phyloP scores from a whole-genome alignment of 345 rosid species.

The Crucihimalaya himalaica region DNA sequence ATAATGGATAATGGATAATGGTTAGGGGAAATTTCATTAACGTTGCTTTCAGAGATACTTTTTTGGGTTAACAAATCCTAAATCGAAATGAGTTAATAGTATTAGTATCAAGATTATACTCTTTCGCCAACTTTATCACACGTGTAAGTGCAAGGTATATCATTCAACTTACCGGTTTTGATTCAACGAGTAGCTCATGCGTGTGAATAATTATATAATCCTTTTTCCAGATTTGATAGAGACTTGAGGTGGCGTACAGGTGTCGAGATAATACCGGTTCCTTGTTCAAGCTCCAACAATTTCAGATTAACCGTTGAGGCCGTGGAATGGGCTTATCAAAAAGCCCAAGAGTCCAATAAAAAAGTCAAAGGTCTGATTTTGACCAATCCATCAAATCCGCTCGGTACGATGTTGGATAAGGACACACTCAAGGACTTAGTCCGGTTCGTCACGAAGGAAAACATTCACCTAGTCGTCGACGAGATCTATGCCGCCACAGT shows the following conservation, averaged over 20 bases:
- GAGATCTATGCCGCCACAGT: slow-evolving; percentile 82
- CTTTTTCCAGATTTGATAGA: slow-evolving; percentile 62
- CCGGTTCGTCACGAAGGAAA: slow-evolving; percentile 51
- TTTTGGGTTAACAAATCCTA: slow-evolving; percentile 32
- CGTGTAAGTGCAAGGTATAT: slow-evolving; percentile 21
- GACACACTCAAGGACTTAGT: slow-evolving; percentile 52
- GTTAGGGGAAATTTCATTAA: slow-evolving; percentile 17
- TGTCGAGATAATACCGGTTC: slow-evolving; percentile 59
- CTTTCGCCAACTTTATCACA: slow-evolving; percentile 14
- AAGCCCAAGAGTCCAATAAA: slow-evolving; percentile 49
- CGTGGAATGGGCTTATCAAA: slow-evolving; percentile 56
- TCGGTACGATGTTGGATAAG: slow-evolving; percentile 62
- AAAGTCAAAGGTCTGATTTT: slow-evolving; percentile 74
- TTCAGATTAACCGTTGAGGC: slow-evolving; percentile 59
- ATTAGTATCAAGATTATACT: slow-evolving; percentile 30
- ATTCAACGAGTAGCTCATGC: slow-evolving; percentile 6
- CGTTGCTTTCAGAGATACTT: slow-evolving; percentile 26
- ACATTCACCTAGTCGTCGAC: slow-evolving; percentile 78
- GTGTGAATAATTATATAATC: not conserved
- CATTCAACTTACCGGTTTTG: no score
- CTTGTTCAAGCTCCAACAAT: slow-evolving; percentile 66
- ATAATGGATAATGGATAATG: not conserved
- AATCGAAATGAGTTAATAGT: slow-evolving; percentile 30
- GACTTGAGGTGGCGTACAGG: slow-evolving; percentile 91
- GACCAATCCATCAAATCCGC: slow-evolving; percentile 88